phyloP scores from a whole-genome alignment of 208 protist genomes.

The Trichomonas vaginalis region DNA sequence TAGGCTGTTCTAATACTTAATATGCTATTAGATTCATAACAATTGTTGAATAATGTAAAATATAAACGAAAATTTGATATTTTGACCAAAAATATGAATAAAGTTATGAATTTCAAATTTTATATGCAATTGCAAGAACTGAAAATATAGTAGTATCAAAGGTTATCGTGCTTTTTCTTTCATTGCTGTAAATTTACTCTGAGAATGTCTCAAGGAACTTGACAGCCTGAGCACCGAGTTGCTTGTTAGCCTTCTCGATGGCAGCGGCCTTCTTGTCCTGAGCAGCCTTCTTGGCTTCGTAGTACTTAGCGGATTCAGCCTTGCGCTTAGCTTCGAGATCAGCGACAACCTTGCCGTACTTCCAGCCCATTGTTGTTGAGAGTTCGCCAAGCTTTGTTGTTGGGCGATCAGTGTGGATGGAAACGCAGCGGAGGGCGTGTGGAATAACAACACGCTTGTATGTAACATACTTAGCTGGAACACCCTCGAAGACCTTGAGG shows the following conservation, averaged over 20 bases:
- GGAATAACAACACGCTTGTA: conserved; percentile 62
- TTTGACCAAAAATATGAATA: too few species aligned
- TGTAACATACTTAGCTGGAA: conserved; percentile 61
- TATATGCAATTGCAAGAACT: too few species aligned
- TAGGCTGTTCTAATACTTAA: too few species aligned
- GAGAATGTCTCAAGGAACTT: not conserved
- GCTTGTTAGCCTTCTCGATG: not conserved
- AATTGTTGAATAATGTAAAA: too few species aligned
- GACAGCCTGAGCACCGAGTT: not conserved
- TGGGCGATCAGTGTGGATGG: conserved; percentile 45
- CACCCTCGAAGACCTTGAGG: conserved; percentile 65
- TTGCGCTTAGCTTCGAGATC: conserved; percentile 65
- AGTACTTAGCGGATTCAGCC: conserved; percentile 3
- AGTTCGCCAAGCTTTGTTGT: conserved; percentile 55
- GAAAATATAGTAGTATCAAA: too few species aligned
- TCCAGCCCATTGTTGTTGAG: conserved; percentile 62
- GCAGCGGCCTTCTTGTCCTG: not conserved
- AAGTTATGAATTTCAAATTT: too few species aligned
- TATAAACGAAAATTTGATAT: too few species aligned
- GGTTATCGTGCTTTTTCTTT: too few species aligned
- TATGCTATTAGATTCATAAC: too few species aligned
- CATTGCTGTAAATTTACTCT: not conserved
- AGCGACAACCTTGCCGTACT: conserved; percentile 54
- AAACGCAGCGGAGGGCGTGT: conserved; percentile 51
- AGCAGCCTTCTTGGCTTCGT: not conserved